Base-by-base conservation (phyloP, 163 green algal genomes). In the Chlamydomonas reinhardtii region DNA sequence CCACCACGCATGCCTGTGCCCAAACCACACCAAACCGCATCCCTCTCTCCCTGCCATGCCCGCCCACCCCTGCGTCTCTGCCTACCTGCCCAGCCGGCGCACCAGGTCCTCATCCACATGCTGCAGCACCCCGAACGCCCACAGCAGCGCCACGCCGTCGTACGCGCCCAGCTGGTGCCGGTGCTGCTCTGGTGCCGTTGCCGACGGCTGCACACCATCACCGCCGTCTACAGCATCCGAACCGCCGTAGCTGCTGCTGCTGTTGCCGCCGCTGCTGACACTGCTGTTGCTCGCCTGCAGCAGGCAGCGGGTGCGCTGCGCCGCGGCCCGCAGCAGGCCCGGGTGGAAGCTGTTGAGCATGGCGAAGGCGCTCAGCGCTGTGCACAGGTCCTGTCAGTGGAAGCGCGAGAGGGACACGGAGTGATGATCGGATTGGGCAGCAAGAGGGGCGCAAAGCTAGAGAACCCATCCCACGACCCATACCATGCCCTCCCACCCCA, bases 71-170 rank as follows among this genome's bases (percentile, higher is more conserved):
- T 14, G 2, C 24, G n/a, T n/a, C n/a, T n/a, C n/a, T 20, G 43
- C 77, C 4, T 22, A 76, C 77, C 66, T 25, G 25, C 71, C 31
- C 14, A 85, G 65, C 39, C 65, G 66, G n/a, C 69, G 16, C 43
- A 85, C 2, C 24, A 54, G 43, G 3, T 85, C 79, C 54, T 25
- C 6, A 34, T 78, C 68, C 48, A 73, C 32, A 0, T 78, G 79
- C 68, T 85, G 68, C 68, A 77, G 24, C 54, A 85, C 79, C 9
- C 68, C 79, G 34, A 85, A 85, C 20, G 52, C 68, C 79, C 79
- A 85, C 34, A 85, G 79, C 69, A 85, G 54, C 34, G 69, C 29
- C 77, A 84, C 77, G 29, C 31, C 43, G 9, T 84, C 77, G 11
- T 54, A 69, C 1, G 77, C 6, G 16, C 34, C 32, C 64, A 84